phyloP scores from a whole-genome alignment of 495 filamentous ascomycete genomes.

The Talaromyces borbonicus region DNA sequence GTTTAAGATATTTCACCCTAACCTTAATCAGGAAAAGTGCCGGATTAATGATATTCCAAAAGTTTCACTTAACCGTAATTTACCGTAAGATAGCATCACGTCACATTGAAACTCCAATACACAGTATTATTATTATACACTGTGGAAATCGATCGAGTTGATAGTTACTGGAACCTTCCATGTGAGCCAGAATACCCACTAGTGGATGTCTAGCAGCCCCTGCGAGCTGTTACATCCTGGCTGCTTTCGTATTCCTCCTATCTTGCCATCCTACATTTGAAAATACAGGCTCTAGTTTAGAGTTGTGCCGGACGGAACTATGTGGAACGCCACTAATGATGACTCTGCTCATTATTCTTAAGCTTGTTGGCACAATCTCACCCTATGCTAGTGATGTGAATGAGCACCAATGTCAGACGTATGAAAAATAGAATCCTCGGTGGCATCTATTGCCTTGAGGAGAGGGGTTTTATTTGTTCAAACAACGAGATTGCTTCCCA shows the following conservation, averaged over 20 bases:
- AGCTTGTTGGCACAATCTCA: constrained; percentile 6
- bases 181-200: neutral
- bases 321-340: neutral
- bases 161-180: neutral
- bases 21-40: no score
- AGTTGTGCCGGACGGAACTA: constrained; percentile 3
- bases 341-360: constrained; percentile 8
- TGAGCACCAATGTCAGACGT: constrained; percentile 4
- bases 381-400: constrained; percentile 1
- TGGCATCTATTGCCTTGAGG: constrained; percentile 7
- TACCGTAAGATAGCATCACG: no score
- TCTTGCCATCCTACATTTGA: neutral
- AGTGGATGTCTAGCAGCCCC: neutral
- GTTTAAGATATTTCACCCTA: no score
- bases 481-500: constrained; percentile 4
- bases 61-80: no score
- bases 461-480: constrained; percentile 1
- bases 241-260: constrained; percentile 2
- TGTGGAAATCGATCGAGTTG: neutral
- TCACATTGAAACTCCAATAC: neutral
- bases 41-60: no score
- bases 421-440: constrained; percentile 3
- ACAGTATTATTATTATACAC: no score
- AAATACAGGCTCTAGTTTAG: constrained; percentile 1
- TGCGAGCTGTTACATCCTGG: neutral